A percentile compares a stretch with the other conserved stretches of the same genome.
Evolutionary conservation across 2,329 filamentous ascomycete genomes (phyloP).

Genomic region (Mycocentrospora acerina): DNA sequence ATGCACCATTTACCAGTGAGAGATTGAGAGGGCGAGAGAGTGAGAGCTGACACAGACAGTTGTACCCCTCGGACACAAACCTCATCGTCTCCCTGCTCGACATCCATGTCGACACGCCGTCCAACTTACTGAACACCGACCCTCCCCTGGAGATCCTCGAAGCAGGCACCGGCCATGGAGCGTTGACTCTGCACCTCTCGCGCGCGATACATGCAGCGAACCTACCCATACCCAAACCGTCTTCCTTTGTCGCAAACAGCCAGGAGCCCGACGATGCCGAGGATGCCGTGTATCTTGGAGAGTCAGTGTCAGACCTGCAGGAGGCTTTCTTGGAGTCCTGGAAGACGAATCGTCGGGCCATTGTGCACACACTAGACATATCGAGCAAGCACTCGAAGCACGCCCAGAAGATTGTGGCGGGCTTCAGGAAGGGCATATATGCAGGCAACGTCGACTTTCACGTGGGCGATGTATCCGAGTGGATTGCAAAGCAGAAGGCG

Average conservation of each 20-base stretch:
- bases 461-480: slow-evolving; percentile 64
- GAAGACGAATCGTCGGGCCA: slow-evolving; percentile 57
- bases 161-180: slow-evolving; percentile 82
- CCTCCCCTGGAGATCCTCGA: slow-evolving; percentile 73
- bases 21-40: too few species aligned
- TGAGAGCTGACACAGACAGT: slow-evolving; percentile 44
- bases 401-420: slow-evolving; percentile 64
- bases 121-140: slow-evolving; percentile 32
- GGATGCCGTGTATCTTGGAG: slow-evolving; percentile 35
- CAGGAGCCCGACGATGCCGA: slow-evolving; percentile 15
- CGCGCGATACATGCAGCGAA: slow-evolving; percentile 76
- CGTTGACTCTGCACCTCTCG: slow-evolving; percentile 72
- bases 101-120: slow-evolving; percentile 59
- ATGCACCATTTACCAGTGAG: neutral
- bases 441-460: slow-evolving; percentile 72
- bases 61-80: slow-evolving; percentile 74
- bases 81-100: slow-evolving; percentile 76
- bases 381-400: slow-evolving; percentile 62
- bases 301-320: slow-evolving; percentile 34
- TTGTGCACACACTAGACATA: slow-evolving; percentile 75
- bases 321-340: slow-evolving; percentile 36
- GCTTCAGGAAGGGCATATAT: slow-evolving; percentile 72
- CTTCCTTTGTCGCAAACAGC: too few species aligned
- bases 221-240: slow-evolving; percentile 47
- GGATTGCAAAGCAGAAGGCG: slow-evolving; percentile 55